phyloP scores from a whole-genome alignment of 2,329 filamentous ascomycete genomes.

The Arthrobotrys entomopaga region DNA sequence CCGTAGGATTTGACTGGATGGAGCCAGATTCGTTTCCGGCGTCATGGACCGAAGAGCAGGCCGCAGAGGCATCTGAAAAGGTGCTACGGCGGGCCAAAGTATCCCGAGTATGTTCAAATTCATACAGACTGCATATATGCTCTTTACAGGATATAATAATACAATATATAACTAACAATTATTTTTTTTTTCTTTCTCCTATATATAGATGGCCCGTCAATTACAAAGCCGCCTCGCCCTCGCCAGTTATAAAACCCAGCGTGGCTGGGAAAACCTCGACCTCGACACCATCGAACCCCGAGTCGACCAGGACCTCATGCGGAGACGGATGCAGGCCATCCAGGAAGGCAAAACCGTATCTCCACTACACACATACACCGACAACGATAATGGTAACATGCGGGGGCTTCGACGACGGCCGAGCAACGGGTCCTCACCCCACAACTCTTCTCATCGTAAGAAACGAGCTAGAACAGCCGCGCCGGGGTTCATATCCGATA shows the following conservation, averaged over 20 bases:
- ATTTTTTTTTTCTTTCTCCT: constrained; percentile 53
- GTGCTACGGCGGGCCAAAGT: constrained; percentile 78
- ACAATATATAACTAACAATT: constrained; percentile 49
- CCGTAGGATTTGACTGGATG: constrained; percentile 31
- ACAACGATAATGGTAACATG: constrained; percentile 44
- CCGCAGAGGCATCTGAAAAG: constrained; percentile 67
- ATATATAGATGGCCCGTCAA: constrained; percentile 82
- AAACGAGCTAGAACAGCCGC: constrained; percentile 57
- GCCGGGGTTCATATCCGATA: constrained; percentile 34
- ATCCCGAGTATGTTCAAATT: constrained; percentile 71
- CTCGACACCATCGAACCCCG: constrained; percentile 86
- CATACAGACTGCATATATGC: neutral
- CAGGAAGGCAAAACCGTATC: constrained; percentile 59
- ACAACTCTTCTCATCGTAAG: constrained; percentile 46
- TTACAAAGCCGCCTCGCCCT: constrained; percentile 93
- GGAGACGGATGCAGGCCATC: constrained; percentile 68
- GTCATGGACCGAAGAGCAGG: constrained; percentile 57
- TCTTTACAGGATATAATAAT: constrained; percentile 31
- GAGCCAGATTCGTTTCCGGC: constrained; percentile 46
- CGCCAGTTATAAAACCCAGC: constrained; percentile 96
- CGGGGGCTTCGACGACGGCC: constrained; percentile 55
- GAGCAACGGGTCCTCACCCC: constrained; percentile 40
- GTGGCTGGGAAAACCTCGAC: constrained; percentile 91
- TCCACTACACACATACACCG: constrained; percentile 41
- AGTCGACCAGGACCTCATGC: constrained; percentile 80